phyloP scores from a whole-genome alignment of 345 rosid genomes.

The Populus davidiana region DNA sequence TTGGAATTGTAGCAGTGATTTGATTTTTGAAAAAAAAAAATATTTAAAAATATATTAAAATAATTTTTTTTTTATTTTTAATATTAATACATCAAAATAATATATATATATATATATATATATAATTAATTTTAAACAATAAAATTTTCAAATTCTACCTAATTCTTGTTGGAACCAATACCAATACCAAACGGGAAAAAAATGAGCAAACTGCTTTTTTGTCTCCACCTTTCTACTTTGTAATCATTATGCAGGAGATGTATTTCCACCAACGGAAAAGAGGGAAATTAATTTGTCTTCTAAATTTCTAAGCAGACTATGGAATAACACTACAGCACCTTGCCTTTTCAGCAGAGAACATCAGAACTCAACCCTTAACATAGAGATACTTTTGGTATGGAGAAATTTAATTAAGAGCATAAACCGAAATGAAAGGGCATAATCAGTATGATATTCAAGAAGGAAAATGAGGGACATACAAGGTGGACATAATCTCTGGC shows the following conservation, averaged over 20 bases:
- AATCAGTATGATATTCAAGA: background rate
- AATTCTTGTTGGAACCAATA: too few species aligned
- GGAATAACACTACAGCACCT: background rate
- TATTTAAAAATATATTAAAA: too few species aligned
- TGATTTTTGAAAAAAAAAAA: too few species aligned
- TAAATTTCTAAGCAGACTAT: background rate
- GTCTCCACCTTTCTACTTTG: conserved; percentile 3
- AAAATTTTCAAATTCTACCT: too few species aligned
- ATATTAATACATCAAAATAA: too few species aligned
- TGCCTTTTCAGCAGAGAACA: background rate
- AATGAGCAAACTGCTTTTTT: background rate
- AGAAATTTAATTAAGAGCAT: background rate
- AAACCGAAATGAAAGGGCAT: background rate
- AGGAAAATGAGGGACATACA: conserved; percentile 26
- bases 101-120: too few species aligned
- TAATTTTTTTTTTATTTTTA: background rate
- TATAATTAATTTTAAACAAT: too few species aligned
- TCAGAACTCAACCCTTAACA: background rate
- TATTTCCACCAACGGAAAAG: background rate
- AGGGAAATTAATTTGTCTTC: background rate
- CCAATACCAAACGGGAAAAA: background rate
- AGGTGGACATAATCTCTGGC: conserved; percentile 75
- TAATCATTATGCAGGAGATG: conserved; percentile 11
- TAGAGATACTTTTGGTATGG: background rate
- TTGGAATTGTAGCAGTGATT: too few species aligned